Conservation (phyloP, 1,284 basidiomycete species). For the Porogramme epimiltina region DNA sequence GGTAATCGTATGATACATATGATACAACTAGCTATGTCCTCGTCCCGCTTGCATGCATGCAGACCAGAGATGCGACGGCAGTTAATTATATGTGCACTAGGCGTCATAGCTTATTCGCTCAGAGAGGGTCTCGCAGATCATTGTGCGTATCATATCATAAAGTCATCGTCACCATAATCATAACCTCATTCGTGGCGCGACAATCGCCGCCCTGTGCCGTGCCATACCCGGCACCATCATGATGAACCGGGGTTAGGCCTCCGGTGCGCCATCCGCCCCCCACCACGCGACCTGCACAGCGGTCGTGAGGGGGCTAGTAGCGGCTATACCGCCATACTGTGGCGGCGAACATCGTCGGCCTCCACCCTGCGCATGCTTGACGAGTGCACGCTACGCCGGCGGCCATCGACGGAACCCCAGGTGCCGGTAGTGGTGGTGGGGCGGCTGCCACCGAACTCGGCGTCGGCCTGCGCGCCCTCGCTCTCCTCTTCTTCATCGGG, state of each 20-base stretch:
- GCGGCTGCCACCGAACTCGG: constrained; percentile 49
- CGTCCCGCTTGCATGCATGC: constrained; percentile 7
- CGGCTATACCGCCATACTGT: constrained; percentile 40
- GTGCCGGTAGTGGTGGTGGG: constrained; percentile 21
- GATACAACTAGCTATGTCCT: constrained; percentile 14
- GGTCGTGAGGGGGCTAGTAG: background rate
- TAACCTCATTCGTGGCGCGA: constrained; percentile 5
- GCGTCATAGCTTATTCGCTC: background rate
- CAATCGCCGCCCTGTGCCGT: constrained; percentile 2
- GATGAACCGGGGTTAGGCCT: too few relatives aligned
- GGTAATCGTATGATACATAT: constrained; percentile 21
- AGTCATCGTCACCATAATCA: constrained; percentile 18
- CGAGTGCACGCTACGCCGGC: constrained; percentile 46
- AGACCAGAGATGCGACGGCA: constrained; percentile 1
- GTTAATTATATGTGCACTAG: constrained; percentile 11
- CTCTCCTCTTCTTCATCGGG: constrained; percentile 58
- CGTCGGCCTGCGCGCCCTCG: constrained; percentile 67
- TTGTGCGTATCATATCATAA: constrained; percentile 19
- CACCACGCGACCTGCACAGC: background rate
- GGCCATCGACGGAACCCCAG: constrained; percentile 61
- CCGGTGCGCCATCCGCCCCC: too few relatives aligned
- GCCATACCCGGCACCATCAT: constrained; percentile 8
- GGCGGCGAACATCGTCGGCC: constrained; percentile 38
- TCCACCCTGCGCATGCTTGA: constrained; percentile 28
- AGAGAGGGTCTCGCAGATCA: constrained; percentile 21